A percentile compares a stretch with the other conserved stretches of the same genome.
Evolutionary conservation across 2,329 filamentous ascomycete genomes (phyloP).

Genomic region (Neurospora sp.): DNA sequence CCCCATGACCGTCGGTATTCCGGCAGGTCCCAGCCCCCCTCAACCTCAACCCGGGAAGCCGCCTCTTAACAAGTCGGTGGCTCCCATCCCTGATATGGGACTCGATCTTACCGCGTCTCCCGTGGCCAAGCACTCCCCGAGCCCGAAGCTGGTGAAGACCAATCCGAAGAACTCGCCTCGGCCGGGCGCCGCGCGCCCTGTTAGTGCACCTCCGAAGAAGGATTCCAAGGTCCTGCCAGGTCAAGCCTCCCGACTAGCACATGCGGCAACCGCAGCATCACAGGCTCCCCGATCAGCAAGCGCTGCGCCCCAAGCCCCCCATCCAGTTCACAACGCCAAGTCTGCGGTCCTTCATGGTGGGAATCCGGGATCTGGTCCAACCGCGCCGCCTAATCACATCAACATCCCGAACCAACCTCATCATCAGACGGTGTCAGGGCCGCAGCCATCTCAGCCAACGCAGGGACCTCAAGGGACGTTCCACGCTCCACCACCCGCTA

Average conservation of each 20-base stretch:
- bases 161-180: slow-evolving; percentile 13
- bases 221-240: slow-evolving; percentile 13
- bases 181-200: slow-evolving; percentile 12
- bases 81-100: slow-evolving; percentile 49
- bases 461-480: slow-evolving; percentile 1
- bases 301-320: slow-evolving; percentile 3
- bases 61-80: slow-evolving; percentile 33
- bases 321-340: background rate
- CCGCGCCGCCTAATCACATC: background rate
- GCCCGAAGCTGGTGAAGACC: slow-evolving; percentile 10
- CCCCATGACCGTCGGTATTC: slow-evolving; percentile 2
- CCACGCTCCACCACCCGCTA: slow-evolving; percentile 1
- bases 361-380: background rate
- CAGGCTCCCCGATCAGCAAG: slow-evolving; percentile 3
- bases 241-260: slow-evolving; percentile 1
- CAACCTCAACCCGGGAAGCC: slow-evolving; percentile 21
- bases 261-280: background rate
- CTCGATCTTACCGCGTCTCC: slow-evolving; percentile 27
- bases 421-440: slow-evolving; percentile 1
- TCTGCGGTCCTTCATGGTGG: background rate
- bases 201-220: slow-evolving; percentile 17
- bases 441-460: slow-evolving; percentile 3
- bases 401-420: background rate
- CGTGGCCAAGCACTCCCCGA: slow-evolving; percentile 10
- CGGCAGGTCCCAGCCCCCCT: slow-evolving; percentile 1